These are phyloP conservation scores for Epichloe typhina DNA, from an alignment of 2,329 filamentous ascomycete genomes.

Conservation along the genomic window DNA sequence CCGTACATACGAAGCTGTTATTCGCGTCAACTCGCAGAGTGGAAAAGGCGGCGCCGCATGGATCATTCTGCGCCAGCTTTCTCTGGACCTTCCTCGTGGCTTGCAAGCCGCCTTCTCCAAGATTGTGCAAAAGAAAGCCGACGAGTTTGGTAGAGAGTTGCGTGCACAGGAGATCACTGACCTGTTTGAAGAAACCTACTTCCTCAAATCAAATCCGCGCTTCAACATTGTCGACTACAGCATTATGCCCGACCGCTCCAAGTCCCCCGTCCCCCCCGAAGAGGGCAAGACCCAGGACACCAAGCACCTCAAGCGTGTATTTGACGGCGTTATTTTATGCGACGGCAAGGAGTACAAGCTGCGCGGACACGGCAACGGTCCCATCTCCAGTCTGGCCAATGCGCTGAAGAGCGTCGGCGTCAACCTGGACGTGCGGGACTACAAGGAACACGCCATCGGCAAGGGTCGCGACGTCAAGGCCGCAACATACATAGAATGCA, in stretches of 20 bases:
- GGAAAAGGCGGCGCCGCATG: conserved; percentile 92
- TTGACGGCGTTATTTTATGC: conserved; percentile 72
- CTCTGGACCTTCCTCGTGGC: conserved; percentile 84
- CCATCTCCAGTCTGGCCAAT: conserved; percentile 76
- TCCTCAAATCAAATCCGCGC: conserved; percentile 67
- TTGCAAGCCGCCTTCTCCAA: conserved; percentile 85
- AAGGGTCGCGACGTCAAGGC: conserved; percentile 72
- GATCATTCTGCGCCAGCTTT: conserved; percentile 80
- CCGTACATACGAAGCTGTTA: conserved; percentile 93
- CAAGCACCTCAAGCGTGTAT: conserved; percentile 65
- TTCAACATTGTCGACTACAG: conserved; percentile 86
- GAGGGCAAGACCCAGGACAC: conserved; percentile 63
- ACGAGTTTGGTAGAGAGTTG: conserved; percentile 71
- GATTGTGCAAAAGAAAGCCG: conserved; percentile 71
- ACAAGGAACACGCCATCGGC: conserved; percentile 92
- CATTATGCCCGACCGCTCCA: conserved; percentile 71
- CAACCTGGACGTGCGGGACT: conserved; percentile 81
- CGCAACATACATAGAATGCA: conserved; percentile 92
- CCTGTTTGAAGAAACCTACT: conserved; percentile 83
- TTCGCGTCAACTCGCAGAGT: conserved; percentile 92
- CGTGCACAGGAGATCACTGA: conserved; percentile 70
- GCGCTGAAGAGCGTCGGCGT: conserved; percentile 69
- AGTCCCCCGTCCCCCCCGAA: conserved; percentile 52
- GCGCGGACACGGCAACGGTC: conserved; percentile 72
- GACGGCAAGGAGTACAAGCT: conserved; percentile 70